Evolutionary conservation across 371 early-diverging fungal genomes (phyloP).

Genomic region (Lichtheimia ornata): DNA sequence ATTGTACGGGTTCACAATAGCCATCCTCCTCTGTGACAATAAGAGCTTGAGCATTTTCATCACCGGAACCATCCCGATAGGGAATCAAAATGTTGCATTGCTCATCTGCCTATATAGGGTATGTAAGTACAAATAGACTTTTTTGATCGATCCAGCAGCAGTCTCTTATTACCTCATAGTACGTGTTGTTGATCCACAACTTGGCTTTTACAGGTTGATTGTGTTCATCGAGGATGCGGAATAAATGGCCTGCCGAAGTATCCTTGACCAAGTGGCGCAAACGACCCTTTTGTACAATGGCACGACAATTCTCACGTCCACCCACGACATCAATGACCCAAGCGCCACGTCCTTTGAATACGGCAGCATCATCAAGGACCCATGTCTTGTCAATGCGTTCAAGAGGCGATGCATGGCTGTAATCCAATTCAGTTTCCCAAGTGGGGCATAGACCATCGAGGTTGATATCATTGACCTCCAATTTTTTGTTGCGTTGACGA

Average conservation of each 20-base stretch:
- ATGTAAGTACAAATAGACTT: background rate
- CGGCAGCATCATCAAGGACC: constrained; percentile 14
- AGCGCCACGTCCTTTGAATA: constrained; percentile 41
- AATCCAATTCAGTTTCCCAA: constrained; percentile 35
- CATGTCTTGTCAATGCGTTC: constrained; percentile 7
- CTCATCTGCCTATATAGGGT: background rate
- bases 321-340: constrained; percentile 54
- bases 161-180: constrained; percentile 40
- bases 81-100: constrained; percentile 44
- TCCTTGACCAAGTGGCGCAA: constrained; percentile 47
- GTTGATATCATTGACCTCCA: constrained; percentile 21
- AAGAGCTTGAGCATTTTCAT: constrained; percentile 3
- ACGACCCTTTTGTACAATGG: constrained; percentile 53
- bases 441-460: constrained; percentile 46
- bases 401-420: constrained; percentile 3
- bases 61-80: constrained; percentile 20
- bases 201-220: constrained; percentile 22
- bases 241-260: constrained; percentile 51
- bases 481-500: constrained; percentile 8
- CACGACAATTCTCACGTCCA: constrained; percentile 37
- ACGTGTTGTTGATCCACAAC: constrained; percentile 44
- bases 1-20: constrained; percentile 39
- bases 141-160: constrained; percentile 16
- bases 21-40: constrained; percentile 37
- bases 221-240: constrained; percentile 49